phyloP scores from a whole-genome alignment of 139 green algal genomes.

The Picochlorum sp. region DNA sequence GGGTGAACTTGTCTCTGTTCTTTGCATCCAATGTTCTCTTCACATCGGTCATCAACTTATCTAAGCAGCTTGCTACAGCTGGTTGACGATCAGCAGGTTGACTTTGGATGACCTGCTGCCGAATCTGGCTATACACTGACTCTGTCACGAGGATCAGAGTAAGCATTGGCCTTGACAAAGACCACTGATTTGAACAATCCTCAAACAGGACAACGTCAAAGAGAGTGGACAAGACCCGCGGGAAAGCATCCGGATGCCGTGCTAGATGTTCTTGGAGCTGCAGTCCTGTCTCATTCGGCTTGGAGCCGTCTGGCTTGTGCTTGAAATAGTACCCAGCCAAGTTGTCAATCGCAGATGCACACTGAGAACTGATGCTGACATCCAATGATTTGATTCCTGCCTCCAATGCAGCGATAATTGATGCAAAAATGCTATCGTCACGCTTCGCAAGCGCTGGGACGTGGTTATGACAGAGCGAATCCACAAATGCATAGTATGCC shows the following conservation, averaged over 20 bases:
- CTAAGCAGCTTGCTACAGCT: slow-evolving; percentile 67
- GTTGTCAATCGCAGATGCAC: slow-evolving; percentile 85
- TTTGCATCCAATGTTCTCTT: slow-evolving; percentile 80
- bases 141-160: slow-evolving; percentile 92
- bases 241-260: slow-evolving; percentile 51
- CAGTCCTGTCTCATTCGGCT: slow-evolving; percentile 32
- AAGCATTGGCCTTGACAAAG: slow-evolving; percentile 88
- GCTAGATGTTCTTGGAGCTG: slow-evolving; percentile 51
- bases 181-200: slow-evolving; percentile 97
- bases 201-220: slow-evolving; percentile 98
- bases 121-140: slow-evolving; percentile 59
- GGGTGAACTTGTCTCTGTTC: slow-evolving; percentile 97
- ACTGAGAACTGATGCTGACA: slow-evolving; percentile 61
- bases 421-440: slow-evolving; percentile 76
- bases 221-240: slow-evolving; percentile 65
- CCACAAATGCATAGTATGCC: slow-evolving; percentile 80
- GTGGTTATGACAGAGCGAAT: slow-evolving; percentile 82
- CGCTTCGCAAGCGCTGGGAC: slow-evolving; percentile 39
- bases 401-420: slow-evolving; percentile 76
- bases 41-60: slow-evolving; percentile 90
- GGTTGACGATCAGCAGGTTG: slow-evolving; percentile 55
- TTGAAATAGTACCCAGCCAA: slow-evolving; percentile 81
- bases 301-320: slow-evolving; percentile 28
- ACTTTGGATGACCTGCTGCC: slow-evolving; percentile 51
- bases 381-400: slow-evolving; percentile 77